phyloP scores from a whole-genome alignment of 768 basidiomycete species.

The Imleria badia region DNA sequence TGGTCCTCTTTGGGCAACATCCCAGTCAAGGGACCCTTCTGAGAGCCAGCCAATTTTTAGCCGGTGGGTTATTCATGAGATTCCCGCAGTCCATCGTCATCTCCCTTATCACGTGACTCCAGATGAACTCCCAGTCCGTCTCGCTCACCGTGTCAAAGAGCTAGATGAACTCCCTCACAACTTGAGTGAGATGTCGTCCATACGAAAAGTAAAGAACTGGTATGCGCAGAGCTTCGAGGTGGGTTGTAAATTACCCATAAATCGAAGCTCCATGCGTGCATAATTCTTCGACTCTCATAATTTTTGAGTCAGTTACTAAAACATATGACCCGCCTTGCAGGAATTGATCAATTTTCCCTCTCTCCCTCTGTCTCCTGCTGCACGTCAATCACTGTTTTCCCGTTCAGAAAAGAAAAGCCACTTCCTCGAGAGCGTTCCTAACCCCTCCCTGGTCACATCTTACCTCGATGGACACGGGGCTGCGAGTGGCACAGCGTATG shows the following conservation, averaged over 20 bases:
- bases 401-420: slow-evolving; percentile 41
- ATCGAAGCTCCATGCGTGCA: neutral
- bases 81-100: neutral
- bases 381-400: slow-evolving; percentile 64
- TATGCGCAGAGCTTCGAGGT: slow-evolving; percentile 99
- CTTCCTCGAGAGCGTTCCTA: slow-evolving; percentile 76
- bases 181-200: slow-evolving; percentile 86
- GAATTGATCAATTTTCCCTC: slow-evolving; percentile 87
- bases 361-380: slow-evolving; percentile 63
- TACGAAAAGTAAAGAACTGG: slow-evolving; percentile 96
- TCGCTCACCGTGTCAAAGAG: slow-evolving; percentile 96
- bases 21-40: slow-evolving; percentile 92
- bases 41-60: slow-evolving; percentile 87
- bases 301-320: slow-evolving; percentile 2
- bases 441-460: slow-evolving; percentile 60
- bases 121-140: slow-evolving; percentile 94
- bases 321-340: slow-evolving; percentile 38
- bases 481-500: slow-evolving; percentile 10
- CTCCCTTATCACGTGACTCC: neutral
- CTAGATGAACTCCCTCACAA: slow-evolving; percentile 93
- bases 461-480: slow-evolving; percentile 34
- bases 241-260: slow-evolving; percentile 19
- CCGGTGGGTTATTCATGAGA: slow-evolving; percentile 45
- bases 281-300: neutral
- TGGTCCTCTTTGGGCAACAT: slow-evolving; percentile 97